Base-by-base conservation (phyloP, 2,329 filamentous ascomycete genomes). In the Trichoderma atrobrunneum region DNA sequence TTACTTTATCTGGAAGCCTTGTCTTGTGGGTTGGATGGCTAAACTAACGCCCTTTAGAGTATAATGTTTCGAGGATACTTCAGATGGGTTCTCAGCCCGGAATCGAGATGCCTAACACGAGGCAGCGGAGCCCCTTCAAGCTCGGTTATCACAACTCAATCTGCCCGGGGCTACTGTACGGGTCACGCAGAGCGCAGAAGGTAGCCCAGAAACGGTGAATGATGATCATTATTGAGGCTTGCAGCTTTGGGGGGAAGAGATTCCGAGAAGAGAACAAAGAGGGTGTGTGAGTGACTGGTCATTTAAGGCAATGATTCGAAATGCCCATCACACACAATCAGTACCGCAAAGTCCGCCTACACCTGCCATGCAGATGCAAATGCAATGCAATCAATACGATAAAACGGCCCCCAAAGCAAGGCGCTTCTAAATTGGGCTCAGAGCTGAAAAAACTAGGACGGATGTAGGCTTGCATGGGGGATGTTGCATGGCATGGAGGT, bases 401-500 rank as follows among this genome's bases (percentile, higher is more conserved):
- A 48, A 54, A 54, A 54, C 48, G 21, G 48, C 48, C 48, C 48
- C 48, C 48, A 54, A 51, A n/a, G 10, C 39, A 54, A 12, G 36
- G 39, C 24, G 30, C 32, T 72, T 59, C 70, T 72, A 72, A 56
- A 67, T 65, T 67, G 51, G 70, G 70, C 48, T n/a, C 48, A 51
- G 12, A 67, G 70, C 70, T 72, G 70, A 72, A 72, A 59, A 67
- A 72, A 59, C 70, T 67, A 67, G 60, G 30, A 67, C 62, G 60
- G 62, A 72, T 32, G 48, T 36, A 66, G 63, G 63, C 56, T 67
- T 57, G 56, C 70, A 67, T 60, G 54, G 61, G 62, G 48, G 26
- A n/a, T 54, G 34, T 36, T 36, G 34, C 34, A 36, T 36, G 34
- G 32, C 3, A 26, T 26, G 32, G 10, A 5, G 32, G 32, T 34